phyloP scores from a whole-genome alignment of 176 grass and related monocot species.

The Neostapfia colusana region DNA sequence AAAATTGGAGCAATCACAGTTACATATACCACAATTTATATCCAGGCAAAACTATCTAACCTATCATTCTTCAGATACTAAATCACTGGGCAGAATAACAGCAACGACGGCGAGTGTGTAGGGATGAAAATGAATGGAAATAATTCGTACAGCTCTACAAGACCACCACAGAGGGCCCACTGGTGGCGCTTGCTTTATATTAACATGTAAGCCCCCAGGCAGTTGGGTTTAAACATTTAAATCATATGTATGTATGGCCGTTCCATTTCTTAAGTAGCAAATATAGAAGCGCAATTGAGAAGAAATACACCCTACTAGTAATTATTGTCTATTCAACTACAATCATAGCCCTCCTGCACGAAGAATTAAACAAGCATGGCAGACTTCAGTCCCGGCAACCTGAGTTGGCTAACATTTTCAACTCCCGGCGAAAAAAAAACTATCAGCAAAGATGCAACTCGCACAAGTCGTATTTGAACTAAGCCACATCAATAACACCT shows the following conservation, averaged over 20 bases:
- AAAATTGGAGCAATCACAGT: constrained; percentile 4
- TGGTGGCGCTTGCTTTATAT: background rate
- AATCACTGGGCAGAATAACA: background rate
- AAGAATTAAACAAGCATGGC: background rate
- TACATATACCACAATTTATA: constrained; percentile 4
- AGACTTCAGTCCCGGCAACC: background rate
- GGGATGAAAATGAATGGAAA: background rate
- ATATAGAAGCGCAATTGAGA: constrained; percentile 6
- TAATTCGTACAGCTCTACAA: constrained; percentile 10
- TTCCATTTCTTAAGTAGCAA: background rate
- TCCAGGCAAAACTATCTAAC: constrained; percentile 2
- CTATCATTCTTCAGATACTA: background rate
- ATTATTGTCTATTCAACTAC: background rate
- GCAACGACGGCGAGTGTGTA: background rate
- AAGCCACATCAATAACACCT: background rate
- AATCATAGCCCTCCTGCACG: background rate
- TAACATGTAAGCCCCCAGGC: constrained; percentile 5
- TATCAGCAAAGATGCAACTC: constrained; percentile 11
- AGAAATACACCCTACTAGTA: background rate
- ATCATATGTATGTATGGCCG: background rate
- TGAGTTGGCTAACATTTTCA: background rate
- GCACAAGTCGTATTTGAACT: background rate
- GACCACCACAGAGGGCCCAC: background rate
- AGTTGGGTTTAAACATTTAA: background rate
- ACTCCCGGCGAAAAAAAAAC: background rate